phyloP scores from a whole-genome alignment of 495 filamentous ascomycete genomes.

The Penicillium canariense region DNA sequence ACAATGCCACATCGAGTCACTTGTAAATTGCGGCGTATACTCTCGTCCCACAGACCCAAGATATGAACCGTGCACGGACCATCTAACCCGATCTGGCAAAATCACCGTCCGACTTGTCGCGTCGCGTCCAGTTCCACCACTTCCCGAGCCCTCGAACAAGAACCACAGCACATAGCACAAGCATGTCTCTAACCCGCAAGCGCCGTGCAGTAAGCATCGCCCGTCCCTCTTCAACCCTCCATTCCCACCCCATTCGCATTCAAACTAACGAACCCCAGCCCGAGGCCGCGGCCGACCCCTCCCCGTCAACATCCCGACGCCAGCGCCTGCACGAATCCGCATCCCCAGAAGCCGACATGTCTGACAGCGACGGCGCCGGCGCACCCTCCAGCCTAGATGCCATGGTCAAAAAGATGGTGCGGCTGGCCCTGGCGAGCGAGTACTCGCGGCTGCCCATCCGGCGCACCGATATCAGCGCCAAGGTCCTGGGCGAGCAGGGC shows the following conservation, averaged over 20 bases:
- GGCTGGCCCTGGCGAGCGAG: conserved; percentile 86
- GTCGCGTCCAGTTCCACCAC: conserved; percentile 12
- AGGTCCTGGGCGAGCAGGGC: conserved; percentile 48
- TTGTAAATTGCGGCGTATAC: too few relatives aligned
- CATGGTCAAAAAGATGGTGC: conserved; percentile 83
- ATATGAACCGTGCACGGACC: conserved; percentile 27
- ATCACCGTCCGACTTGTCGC: conserved; percentile 18
- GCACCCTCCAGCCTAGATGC: conserved; percentile 53
- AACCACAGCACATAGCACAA: conserved; percentile 4
- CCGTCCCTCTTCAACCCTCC: background rate
- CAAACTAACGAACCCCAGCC: conserved; percentile 1
- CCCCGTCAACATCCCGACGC: conserved; percentile 10
- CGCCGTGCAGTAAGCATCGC: conserved; percentile 35
- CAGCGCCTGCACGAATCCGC: conserved; percentile 18
- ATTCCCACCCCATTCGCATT: conserved; percentile 3
- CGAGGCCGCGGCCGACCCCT: conserved; percentile 5
- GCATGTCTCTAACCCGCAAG: conserved; percentile 39
- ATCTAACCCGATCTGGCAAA: conserved; percentile 18
- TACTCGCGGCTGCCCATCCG: conserved; percentile 77
- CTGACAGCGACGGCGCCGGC: conserved; percentile 25
- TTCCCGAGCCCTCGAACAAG: background rate
- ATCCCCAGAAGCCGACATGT: conserved; percentile 6
- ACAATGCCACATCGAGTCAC: too few relatives aligned
- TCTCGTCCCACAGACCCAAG: background rate
- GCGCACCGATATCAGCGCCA: conserved; percentile 73